These are phyloP conservation scores for Samsoniella hepiali DNA, from an alignment of 2,329 filamentous ascomycete genomes.

Conservation along the genomic window DNA sequence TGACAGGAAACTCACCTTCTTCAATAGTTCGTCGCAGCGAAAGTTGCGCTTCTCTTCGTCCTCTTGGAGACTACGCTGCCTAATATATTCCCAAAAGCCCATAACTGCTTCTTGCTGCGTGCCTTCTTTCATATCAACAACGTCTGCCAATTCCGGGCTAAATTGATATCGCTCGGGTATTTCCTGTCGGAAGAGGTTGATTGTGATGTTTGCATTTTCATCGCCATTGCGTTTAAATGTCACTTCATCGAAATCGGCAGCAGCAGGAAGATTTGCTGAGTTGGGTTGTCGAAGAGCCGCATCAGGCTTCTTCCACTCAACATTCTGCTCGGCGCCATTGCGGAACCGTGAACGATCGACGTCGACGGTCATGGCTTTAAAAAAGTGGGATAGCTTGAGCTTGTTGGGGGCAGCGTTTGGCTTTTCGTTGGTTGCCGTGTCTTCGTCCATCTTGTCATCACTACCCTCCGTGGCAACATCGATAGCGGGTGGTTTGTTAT, in stretches of 20 bases:
- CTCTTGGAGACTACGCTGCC: conserved; percentile 80
- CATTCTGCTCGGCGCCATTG: conserved; percentile 52
- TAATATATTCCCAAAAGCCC: conserved; percentile 94
- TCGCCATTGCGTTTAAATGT: conserved; percentile 90
- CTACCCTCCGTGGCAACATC: conserved; percentile 37
- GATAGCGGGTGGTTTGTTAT: conserved; percentile 30
- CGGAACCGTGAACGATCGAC: conserved; percentile 62
- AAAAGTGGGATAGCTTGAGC: conserved; percentile 70
- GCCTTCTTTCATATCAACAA: conserved; percentile 82
- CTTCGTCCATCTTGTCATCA: conserved; percentile 26
- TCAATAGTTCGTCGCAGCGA: conserved; percentile 80
- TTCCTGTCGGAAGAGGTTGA: conserved; percentile 83
- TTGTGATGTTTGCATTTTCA: conserved; percentile 85
- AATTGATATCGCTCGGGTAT: conserved; percentile 80
- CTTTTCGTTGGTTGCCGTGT: conserved; percentile 33
- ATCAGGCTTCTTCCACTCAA: conserved; percentile 86
- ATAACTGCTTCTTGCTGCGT: conserved; percentile 85
- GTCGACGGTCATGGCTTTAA: conserved; percentile 73
- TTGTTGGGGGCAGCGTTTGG: conserved; percentile 27
- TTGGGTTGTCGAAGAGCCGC: conserved; percentile 48
- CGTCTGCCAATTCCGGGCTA: conserved; percentile 73
- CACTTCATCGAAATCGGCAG: conserved; percentile 82
- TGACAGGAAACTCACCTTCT: conserved; percentile 54
- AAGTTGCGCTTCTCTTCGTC: conserved; percentile 94
- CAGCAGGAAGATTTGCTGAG: conserved; percentile 44